Conservation (phyloP, 805 yeast genomes). For the Wickerhamomyces tratensis region DNA sequence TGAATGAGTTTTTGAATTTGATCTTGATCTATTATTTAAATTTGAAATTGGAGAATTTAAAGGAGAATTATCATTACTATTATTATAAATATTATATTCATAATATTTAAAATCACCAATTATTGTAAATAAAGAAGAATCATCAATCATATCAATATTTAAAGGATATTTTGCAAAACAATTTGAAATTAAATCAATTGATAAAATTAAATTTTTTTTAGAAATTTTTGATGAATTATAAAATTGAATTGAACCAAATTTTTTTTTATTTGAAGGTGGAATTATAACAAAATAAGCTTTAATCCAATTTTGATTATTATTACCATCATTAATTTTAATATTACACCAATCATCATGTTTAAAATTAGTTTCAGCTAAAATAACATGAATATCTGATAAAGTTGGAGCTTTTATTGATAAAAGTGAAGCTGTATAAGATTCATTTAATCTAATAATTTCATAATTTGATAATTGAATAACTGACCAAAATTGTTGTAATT, state of each 20-base stretch:
- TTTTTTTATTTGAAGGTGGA: conserved; percentile 27
- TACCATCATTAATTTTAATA: conserved; percentile 42
- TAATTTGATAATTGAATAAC: conserved; percentile 44
- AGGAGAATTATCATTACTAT: background rate
- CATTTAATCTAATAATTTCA: conserved; percentile 47
- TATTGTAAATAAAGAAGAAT: conserved; percentile 44
- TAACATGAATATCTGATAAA: conserved; percentile 48
- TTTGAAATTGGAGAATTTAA: background rate
- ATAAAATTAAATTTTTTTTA: conserved; percentile 43
- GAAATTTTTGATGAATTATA: conserved; percentile 37
- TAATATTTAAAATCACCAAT: conserved; percentile 42
- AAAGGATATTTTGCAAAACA: conserved; percentile 54
- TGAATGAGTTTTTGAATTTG: conserved; percentile 1
- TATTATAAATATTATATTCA: conserved; percentile 1
- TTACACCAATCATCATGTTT: conserved; percentile 53
- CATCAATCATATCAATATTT: conserved; percentile 44
- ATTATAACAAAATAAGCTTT: conserved; percentile 39
- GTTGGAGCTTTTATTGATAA: conserved; percentile 47
- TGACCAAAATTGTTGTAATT: conserved; percentile 29
- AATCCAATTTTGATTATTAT: conserved; percentile 33
- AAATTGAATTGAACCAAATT: conserved; percentile 40
- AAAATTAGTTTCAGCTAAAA: conserved; percentile 39
- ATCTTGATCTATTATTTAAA: conserved; percentile 2
- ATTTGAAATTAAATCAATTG: conserved; percentile 33
- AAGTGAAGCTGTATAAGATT: conserved; percentile 57